A percentile compares a stretch with the other conserved stretches of the same genome.
These are phyloP conservation scores for Leccinellum albellum DNA, from an alignment of 768 basidiomycete genomes.

Conservation along the genomic window DNA sequence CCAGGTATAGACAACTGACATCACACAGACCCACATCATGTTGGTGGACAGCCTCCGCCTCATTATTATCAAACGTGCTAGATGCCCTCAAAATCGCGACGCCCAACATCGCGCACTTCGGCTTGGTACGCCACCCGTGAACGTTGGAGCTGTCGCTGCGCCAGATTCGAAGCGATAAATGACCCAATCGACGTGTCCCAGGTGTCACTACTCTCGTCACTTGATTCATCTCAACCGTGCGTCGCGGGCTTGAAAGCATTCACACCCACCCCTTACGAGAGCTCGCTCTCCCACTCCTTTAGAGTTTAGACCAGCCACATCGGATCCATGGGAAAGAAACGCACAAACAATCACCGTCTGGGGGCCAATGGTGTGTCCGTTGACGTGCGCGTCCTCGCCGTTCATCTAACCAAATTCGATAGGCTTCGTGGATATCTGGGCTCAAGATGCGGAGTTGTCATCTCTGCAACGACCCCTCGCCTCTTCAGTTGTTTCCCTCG, in stretches of 20 bases:
- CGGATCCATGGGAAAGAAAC: conserved; percentile 17
- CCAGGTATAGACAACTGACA: not conserved
- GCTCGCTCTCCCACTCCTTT: conserved; percentile 14
- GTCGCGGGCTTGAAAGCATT: not conserved
- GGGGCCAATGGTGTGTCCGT: not conserved
- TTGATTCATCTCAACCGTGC: not conserved
- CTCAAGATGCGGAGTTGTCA: conserved; percentile 3
- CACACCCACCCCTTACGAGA: conserved; percentile 17
- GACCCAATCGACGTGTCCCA: not conserved
- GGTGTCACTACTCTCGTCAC: not conserved
- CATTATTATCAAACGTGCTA: not conserved
- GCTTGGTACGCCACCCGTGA: not conserved
- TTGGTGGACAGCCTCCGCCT: conserved; percentile 4
- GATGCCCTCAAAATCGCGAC: not conserved
- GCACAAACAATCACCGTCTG: conserved; percentile 1
- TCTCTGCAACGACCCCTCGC: not conserved
- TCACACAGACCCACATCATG: conserved; percentile 3
- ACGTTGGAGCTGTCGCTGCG: not conserved
- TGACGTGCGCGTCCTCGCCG: not conserved
- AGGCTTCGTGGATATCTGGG: not conserved
- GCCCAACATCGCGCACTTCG: not conserved
- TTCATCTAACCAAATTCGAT: conserved; percentile 23
- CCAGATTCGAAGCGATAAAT: not conserved
- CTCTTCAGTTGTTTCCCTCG: not conserved
- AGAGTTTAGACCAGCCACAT: conserved; percentile 13